These are phyloP conservation scores for Trypanosoma rangeli DNA, from an alignment of 208 protist species.

Conservation along the genomic window DNA sequence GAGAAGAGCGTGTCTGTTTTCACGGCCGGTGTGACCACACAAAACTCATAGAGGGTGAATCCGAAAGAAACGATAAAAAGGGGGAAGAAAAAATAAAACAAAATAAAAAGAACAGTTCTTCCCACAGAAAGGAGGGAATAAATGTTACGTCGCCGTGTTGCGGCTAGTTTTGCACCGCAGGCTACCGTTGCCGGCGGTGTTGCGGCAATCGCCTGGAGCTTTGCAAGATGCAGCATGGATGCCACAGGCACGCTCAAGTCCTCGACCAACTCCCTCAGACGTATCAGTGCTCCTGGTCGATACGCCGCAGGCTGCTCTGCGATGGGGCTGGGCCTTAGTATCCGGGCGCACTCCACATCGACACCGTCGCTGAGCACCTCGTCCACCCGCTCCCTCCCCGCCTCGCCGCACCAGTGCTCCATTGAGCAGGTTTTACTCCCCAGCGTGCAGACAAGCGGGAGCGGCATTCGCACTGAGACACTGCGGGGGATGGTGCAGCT, in stretches of 20 bases:
- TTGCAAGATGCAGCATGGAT: background rate
- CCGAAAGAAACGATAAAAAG: background rate
- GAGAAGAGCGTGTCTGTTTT: background rate
- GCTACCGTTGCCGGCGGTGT: background rate
- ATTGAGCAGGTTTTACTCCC: constrained; percentile 35
- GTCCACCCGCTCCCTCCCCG: background rate
- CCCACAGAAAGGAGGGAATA: background rate
- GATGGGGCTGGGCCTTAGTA: background rate
- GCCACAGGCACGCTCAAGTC: background rate
- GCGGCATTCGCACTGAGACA: constrained; percentile 28
- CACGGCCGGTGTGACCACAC: background rate
- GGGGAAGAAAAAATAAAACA: background rate
- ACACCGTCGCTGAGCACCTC: background rate
- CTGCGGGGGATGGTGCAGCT: constrained; percentile 60
- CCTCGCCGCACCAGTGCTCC: constrained; percentile 30
- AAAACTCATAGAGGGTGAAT: background rate
- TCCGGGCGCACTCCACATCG: constrained; percentile 15
- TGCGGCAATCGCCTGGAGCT: no score
- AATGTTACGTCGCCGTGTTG: constrained; percentile 24
- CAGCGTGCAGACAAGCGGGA: background rate
- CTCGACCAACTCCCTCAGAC: background rate
- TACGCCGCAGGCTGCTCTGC: background rate
- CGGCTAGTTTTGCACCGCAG: background rate
- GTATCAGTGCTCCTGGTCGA: background rate
- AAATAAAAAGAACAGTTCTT: background rate